Base-by-base conservation (phyloP, 129 eudicot species). In the Pittosporum tobira region DNA sequence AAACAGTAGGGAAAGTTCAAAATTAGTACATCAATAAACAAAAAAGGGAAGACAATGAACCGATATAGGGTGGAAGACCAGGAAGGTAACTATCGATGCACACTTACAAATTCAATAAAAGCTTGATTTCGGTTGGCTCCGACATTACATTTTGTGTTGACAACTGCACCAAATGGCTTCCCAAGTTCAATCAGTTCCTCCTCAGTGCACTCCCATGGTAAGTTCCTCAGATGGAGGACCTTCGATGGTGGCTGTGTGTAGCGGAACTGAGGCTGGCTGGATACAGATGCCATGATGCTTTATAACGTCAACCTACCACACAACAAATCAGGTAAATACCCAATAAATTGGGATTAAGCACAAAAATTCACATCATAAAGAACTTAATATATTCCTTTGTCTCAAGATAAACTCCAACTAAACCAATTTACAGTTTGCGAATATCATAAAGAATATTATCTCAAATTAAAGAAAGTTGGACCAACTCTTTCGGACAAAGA, bases 51-150 rank as follows among this genome's bases (percentile, higher is more conserved):
- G 11, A 48, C 23, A 54, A 23, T 21, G 8, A 44, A 29, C 14
- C 7, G 46, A 18, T 18, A 24, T 36, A 13, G 14, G 23, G 7
- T 0, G 48, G 63, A 20, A 23, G 25, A 20, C 8, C n/a, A 13
- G 9, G 40, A 23, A 8, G n/a, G 14, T 2, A 5, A 57, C 16
- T 21, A 18, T 14, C 10, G 9, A 67, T 31, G 19, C 24, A 10
- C 19, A 68, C 96, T 81, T 73, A 91, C 96, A 58, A 91, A 87
- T 66, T 86, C 98, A 57, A 91, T 83, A 68, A 86, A 91, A 20
- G 98, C 98, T 76, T 91, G 98, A 61, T 91, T 91, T 40, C 84
- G 71, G 59, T 91, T 86, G 12, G 98, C 98, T 57, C 98, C 95
- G 47, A 91, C 96, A 62, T 91, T 91, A 75, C 95, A 91, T 54